Conservation (phyloP, 495 filamentous ascomycete species). For the Pseudevernia furfuracea region DNA sequence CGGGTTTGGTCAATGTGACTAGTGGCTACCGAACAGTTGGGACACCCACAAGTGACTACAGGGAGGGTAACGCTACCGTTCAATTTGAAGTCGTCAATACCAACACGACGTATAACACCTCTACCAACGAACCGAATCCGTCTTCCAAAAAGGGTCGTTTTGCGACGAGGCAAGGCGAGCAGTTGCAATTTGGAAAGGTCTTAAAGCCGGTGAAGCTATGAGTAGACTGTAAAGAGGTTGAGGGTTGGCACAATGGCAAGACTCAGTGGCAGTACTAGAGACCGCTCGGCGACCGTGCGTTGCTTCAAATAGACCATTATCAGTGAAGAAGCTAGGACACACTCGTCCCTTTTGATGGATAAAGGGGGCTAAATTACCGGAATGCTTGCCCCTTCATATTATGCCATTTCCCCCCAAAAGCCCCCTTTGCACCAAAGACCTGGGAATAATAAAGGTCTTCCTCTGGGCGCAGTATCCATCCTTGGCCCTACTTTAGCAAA, state of each 20-base stretch:
- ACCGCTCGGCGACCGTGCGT: neutral
- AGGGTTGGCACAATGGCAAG: neutral
- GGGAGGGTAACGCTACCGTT: conserved; percentile 11
- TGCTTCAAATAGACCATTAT: neutral
- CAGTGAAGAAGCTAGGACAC: neutral
- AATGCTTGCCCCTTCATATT: too few species aligned
- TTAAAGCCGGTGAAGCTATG: conserved; percentile 4
- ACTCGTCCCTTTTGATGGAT: neutral
- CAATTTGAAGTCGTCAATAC: conserved; percentile 12
- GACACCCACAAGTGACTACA: conserved; percentile 34
- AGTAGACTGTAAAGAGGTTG: neutral
- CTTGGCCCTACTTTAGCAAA: too few species aligned
- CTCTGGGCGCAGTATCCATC: neutral
- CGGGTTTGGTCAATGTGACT: conserved; percentile 34
- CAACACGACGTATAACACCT: conserved; percentile 3
- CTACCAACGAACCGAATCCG: conserved; percentile 2
- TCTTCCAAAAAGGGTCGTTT: neutral
- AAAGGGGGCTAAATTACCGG: neutral
- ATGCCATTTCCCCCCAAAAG: neutral
- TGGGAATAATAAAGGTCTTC: too few species aligned
- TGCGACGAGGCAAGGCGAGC: conserved; percentile 1
- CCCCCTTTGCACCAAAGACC: neutral
- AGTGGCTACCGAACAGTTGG: conserved; percentile 44
- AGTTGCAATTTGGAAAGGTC: neutral
- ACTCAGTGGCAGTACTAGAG: neutral